Base-by-base conservation (phyloP, 202 grass and related monocot genomes). In the Zoysia matrella region DNA sequence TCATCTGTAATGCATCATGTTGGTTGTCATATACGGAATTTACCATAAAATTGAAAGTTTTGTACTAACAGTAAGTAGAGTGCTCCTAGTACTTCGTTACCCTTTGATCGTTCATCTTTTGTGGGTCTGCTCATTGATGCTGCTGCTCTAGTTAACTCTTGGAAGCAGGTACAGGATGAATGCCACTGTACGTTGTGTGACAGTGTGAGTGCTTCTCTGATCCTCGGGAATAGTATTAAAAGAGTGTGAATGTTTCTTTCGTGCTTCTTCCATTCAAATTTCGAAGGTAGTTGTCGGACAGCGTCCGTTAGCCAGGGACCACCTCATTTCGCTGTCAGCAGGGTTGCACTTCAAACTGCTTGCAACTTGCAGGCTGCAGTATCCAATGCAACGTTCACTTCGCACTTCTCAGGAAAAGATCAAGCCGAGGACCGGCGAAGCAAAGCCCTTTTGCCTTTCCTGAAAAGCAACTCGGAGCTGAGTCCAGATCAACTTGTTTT, bases 1-100 rank as follows among this genome's bases (percentile, higher is more conserved):
- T 63, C 48, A 44, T 60, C 54, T 43, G 52, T 45, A 42, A 70
- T 65, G 42, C 47, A 54, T 83, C 42, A 46, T 83, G 89, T 69
- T 64, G 52, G 60, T 43, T 74, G 65, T 43, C 44, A 73, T 67
- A 78, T 53, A 86, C 80, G 43, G 52, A 83, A 83, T 82, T 80
- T 72, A 80, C 65, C 50, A 64, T 82, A 54, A 49, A 64, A 70
- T 78, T 63, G 48, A 47, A 65, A 65, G 3, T 12, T 40, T 58
- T 58, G 55, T 58, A 6, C 55, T 13, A 52, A 47, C 51, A 11
- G 30, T 36, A 36, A 36, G 30, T 36, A 36, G 30, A 36, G 30
- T 36, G 30, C 30, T 36, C 30, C 30, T 36, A 36, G 30, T 36
- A 36, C 30, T 36, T 36, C 30, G 30, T 36, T 36, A 36, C 30